phyloP scores from a whole-genome alignment of 306 rosid genomes.

The Luffa acutangula region DNA sequence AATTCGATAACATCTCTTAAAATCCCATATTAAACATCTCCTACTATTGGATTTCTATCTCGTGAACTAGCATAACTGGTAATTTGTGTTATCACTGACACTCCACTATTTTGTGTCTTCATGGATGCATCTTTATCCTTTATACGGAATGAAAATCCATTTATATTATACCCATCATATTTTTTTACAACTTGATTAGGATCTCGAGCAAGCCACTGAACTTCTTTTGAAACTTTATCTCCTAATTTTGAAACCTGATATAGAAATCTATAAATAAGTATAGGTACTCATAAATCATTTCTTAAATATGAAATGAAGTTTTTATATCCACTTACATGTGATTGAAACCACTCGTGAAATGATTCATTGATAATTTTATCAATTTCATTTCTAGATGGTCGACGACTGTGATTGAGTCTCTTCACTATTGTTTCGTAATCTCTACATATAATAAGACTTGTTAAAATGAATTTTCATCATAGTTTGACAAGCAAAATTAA shows the following conservation, averaged over 20 bases:
- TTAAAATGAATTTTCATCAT: not conserved
- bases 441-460: not conserved
- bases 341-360: too few relatives aligned
- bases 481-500: not conserved
- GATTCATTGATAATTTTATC: not conserved
- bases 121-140: too few relatives aligned
- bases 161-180: too few relatives aligned
- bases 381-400: not conserved
- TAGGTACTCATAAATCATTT: not conserved
- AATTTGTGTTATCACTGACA: too few relatives aligned
- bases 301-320: not conserved
- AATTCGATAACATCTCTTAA: too few relatives aligned
- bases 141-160: too few relatives aligned
- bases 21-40: too few relatives aligned
- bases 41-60: too few relatives aligned
- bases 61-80: too few relatives aligned
- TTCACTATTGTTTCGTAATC: not conserved
- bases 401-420: not conserved
- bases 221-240: not conserved
- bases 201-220: not conserved
- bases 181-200: not conserved
- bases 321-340: not conserved
- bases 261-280: not conserved
- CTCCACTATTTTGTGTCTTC: too few relatives aligned
- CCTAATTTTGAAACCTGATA: not conserved